These are phyloP conservation scores for Xylaria sp. DNA, from an alignment of 2,329 filamentous ascomycete genomes.

Conservation along the genomic window DNA sequence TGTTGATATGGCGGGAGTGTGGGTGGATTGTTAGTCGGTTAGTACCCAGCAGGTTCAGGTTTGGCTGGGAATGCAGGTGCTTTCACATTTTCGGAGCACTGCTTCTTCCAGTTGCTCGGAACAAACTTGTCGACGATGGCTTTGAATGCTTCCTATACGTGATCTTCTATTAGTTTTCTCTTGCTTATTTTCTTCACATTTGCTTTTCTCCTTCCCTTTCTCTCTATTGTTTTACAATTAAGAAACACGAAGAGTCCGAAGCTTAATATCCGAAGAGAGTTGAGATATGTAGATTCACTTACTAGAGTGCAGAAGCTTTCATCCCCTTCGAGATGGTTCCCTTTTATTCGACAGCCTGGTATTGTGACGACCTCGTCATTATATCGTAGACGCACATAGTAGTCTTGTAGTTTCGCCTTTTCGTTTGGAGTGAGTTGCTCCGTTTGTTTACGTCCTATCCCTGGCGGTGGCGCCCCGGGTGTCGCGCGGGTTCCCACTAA, in stretches of 20 bases:
- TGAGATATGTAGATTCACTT: constrained; percentile 49
- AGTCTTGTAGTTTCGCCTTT: constrained; percentile 71
- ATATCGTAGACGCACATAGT: constrained; percentile 91
- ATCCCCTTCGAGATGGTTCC: constrained; percentile 88
- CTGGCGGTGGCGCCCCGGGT: constrained; percentile 52
- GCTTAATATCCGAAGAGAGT: neutral
- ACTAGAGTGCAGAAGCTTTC: constrained; percentile 91
- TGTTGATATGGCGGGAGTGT: neutral
- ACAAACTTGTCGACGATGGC: constrained; percentile 90
- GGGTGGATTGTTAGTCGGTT: constrained; percentile 13
- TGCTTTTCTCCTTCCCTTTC: neutral
- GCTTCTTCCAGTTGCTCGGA: constrained; percentile 77
- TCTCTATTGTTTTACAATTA: neutral
- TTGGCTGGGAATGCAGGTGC: constrained; percentile 59
- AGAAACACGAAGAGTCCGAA: no score
- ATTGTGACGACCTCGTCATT: constrained; percentile 86
- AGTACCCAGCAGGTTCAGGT: constrained; percentile 65
- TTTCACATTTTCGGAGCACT: constrained; percentile 61
- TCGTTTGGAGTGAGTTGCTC: constrained; percentile 67
- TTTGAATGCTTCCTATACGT: constrained; percentile 82
- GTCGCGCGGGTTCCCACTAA: constrained; percentile 39
- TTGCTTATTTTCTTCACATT: neutral
- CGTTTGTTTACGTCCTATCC: constrained; percentile 71
- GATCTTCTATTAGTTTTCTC: neutral
- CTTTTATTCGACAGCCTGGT: constrained; percentile 79